Base-by-base conservation (phyloP, 345 rosid species). In the rapeseed (Brassica napus) region DNA sequence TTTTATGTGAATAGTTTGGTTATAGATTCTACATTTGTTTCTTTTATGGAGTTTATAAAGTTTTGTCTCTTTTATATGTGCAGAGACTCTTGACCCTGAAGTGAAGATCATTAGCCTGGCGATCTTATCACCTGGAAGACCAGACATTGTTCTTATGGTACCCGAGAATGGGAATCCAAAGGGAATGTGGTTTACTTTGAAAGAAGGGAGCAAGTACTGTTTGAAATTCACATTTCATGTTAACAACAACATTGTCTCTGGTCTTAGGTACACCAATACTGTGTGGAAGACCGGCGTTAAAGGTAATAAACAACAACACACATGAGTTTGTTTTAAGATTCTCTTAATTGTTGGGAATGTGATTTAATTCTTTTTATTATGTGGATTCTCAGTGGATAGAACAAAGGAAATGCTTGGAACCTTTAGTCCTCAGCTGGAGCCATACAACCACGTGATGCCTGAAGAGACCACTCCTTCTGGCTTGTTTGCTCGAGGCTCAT, bases 41-140 rank as follows among this genome's bases (percentile, higher is more conserved):
- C 12, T 39, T 26, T 26, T 1, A 26, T 26, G 30, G 30, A 26
- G 30, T 26, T 2, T 2, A 10, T 52, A 52, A 55, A 18, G n/a
- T n/a, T 7, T n/a, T 75, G 6, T 24, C 23, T 57, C 23, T 69
- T 8, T 9, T 54, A 8, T 10, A 37, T 52, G 0, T 65, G 84
- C 91, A 91, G 97, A 89, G 86, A 91, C 89, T 32, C 87, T 85
- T 76, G 94, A 91, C 37, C 97, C 97, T 21, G 91, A 89, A 71
- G 97, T 91, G 76, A 87, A 75, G 85, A 83, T 91, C 77, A 76
- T 86, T 16, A 85, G 85, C 62, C 88, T 89, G 16, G 83, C 88
- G 1, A 89, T 91, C 67, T 15, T 89, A 14, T 86, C 97, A 3
- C 89, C 91, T 1, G 90, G 85, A n/a, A 85, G 92, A 76, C 66